Evolutionary conservation across 2,329 filamentous ascomycete species (phyloP).

Genomic region (Cytospora paraplurivora): DNA sequence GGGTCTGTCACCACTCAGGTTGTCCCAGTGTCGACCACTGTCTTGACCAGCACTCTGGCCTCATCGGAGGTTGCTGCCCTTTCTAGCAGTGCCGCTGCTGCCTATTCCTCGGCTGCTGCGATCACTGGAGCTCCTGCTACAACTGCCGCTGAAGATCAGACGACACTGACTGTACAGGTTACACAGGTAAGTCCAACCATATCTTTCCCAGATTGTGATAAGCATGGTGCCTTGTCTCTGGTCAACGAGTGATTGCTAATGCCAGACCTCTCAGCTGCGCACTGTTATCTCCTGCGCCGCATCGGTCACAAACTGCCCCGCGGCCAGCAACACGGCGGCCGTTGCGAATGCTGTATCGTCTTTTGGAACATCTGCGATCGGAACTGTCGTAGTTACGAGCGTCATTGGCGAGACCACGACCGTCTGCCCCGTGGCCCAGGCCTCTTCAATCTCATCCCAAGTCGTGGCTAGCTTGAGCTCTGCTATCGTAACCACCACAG

Average conservation of each 20-base stretch:
- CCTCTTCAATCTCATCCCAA: slow-evolving; percentile 20
- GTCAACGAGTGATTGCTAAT: background rate
- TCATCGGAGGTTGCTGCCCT: slow-evolving; percentile 11
- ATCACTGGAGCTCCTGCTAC: slow-evolving; percentile 17
- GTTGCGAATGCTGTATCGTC: slow-evolving; percentile 23
- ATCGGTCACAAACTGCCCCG: slow-evolving; percentile 37
- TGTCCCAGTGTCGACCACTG: slow-evolving; percentile 26
- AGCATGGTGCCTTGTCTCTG: too few species aligned
- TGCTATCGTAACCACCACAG: slow-evolving; percentile 25
- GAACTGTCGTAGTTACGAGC: slow-evolving; percentile 32
- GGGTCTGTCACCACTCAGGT: slow-evolving; percentile 30
- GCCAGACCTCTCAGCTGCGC: slow-evolving; percentile 15
- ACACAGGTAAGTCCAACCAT: slow-evolving; percentile 16
- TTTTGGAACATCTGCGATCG: slow-evolving; percentile 30
- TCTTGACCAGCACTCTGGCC: slow-evolving; percentile 17
- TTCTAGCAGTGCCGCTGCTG: background rate
- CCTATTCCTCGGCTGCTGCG: slow-evolving; percentile 17
- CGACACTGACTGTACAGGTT: slow-evolving; percentile 24
- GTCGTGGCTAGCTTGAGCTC: slow-evolving; percentile 27
- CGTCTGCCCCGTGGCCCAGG: slow-evolving; percentile 33
- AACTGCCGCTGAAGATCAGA: slow-evolving; percentile 22
- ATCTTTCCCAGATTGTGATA: background rate
- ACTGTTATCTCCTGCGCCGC: slow-evolving; percentile 37
- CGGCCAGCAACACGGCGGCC: slow-evolving; percentile 23
- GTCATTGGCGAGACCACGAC: slow-evolving; percentile 33